Evolutionary conservation across 2,329 filamentous ascomycete species (phyloP).

Genomic region (Graphiopsis chlorocephala): DNA sequence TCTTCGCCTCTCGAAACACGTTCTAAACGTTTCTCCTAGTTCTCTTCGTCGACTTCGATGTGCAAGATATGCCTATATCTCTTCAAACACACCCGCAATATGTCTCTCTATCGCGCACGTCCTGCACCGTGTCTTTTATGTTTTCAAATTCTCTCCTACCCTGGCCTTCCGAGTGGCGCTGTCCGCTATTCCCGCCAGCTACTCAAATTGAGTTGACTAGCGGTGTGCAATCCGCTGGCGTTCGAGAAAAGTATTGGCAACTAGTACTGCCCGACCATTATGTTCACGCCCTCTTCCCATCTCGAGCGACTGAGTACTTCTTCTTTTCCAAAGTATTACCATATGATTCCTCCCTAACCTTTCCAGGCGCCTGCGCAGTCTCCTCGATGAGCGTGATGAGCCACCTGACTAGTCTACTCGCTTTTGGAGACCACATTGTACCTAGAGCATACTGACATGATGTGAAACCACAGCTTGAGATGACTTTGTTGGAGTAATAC

Average conservation of each 20-base stretch:
- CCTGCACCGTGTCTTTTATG: not conserved
- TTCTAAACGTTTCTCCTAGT: too few relatives aligned
- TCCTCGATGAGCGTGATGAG: not conserved
- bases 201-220: not conserved
- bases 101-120: not conserved
- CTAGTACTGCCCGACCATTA: not conserved
- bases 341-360: not conserved
- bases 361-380: not conserved
- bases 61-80: not conserved
- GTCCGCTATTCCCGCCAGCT: not conserved
- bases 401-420: not conserved
- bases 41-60: not conserved
- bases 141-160: not conserved
- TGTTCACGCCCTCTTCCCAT: not conserved
- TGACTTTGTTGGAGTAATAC: too few relatives aligned
- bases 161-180: not conserved
- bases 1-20: not conserved
- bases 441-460: not conserved
- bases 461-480: not conserved
- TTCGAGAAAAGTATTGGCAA: not conserved
- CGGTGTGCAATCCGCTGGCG: not conserved
- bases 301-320: not conserved
- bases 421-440: not conserved
- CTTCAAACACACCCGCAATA: not conserved
- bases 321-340: not conserved